Evolutionary conservation across 2,329 filamentous ascomycete genomes (phyloP).

Genomic region (Fusarium sp.): DNA sequence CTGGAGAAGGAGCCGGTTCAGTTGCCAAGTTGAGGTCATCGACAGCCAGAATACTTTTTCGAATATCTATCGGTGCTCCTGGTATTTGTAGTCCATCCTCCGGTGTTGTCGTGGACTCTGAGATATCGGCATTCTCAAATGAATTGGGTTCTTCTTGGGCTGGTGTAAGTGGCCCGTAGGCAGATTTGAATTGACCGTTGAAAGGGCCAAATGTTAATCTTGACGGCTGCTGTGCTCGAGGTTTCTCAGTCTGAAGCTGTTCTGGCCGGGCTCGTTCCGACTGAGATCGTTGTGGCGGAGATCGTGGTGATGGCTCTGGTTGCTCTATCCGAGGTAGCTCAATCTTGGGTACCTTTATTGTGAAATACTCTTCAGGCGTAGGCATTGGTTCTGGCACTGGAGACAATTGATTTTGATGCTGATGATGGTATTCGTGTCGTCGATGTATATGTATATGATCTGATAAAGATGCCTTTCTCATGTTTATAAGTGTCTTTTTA

Average conservation of each 20-base stretch:
- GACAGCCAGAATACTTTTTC: constrained; percentile 13
- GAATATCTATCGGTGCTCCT: constrained; percentile 7
- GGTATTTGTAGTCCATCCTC: background rate
- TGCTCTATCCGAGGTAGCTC: background rate
- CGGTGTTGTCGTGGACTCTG: background rate
- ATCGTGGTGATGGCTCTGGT: background rate
- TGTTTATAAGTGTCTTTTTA: constrained; percentile 22
- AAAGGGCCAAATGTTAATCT: constrained; percentile 28
- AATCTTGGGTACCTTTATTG: background rate
- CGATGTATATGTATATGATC: constrained; percentile 28
- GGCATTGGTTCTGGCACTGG: constrained; percentile 13
- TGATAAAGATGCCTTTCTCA: constrained; percentile 33
- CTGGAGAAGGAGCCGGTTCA: constrained; percentile 24
- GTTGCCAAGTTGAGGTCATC: constrained; percentile 24
- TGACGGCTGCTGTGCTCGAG: constrained; percentile 23
- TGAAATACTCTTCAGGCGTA: background rate
- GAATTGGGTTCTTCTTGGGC: constrained; percentile 28
- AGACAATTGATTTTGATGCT: constrained; percentile 14
- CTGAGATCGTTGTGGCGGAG: background rate
- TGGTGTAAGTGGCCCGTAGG: constrained; percentile 30
- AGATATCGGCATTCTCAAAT: background rate
- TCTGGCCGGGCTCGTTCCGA: background rate
- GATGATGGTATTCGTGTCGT: constrained; percentile 12
- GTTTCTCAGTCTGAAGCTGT: background rate
- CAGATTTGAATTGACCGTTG: constrained; percentile 17